These are phyloP conservation scores for Fraxinus velutina DNA, from an alignment of 305 asterid genomes.

Conservation along the genomic window DNA sequence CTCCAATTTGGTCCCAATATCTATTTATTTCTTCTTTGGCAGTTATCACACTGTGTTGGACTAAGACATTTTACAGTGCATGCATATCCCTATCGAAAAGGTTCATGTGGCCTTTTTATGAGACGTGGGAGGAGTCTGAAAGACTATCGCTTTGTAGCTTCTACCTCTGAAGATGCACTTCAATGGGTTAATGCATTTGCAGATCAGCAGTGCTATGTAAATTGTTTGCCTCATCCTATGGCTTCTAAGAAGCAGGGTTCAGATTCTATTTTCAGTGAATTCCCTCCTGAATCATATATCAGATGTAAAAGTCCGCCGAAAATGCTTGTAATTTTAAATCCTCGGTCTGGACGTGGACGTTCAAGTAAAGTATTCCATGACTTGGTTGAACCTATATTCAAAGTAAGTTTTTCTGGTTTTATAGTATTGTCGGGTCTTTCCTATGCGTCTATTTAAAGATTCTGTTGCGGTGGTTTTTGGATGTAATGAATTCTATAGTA, in stretches of 20 bases:
- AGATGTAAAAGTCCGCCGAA: constrained; percentile 83
- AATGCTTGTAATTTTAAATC: constrained; percentile 92
- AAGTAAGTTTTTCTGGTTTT: constrained; percentile 47
- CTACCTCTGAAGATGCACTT: constrained; percentile 77
- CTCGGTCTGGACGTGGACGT: constrained; percentile 95
- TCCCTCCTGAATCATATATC: constrained; percentile 76
- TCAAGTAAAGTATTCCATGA: constrained; percentile 89
- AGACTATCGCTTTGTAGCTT: constrained; percentile 74
- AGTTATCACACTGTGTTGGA: constrained; percentile 87
- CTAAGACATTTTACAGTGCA: constrained; percentile 85
- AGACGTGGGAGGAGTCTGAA: constrained; percentile 66
- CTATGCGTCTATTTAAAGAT: background rate
- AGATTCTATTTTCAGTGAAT: constrained; percentile 56
- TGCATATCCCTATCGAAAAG: constrained; percentile 69
- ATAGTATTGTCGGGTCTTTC: background rate
- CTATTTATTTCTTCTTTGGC: constrained; percentile 31
- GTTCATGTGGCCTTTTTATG: constrained; percentile 48
- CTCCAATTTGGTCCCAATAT: constrained; percentile 17
- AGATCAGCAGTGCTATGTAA: constrained; percentile 93
- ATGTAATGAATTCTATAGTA: background rate
- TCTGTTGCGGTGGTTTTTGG: background rate
- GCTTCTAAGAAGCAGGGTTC: constrained; percentile 68
- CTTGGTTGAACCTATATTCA: constrained; percentile 83
- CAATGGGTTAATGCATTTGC: constrained; percentile 95
- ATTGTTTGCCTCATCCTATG: constrained; percentile 88